Evolutionary conservation across 1,284 basidiomycete species (phyloP).

Genomic region (Tilletia indica): DNA sequence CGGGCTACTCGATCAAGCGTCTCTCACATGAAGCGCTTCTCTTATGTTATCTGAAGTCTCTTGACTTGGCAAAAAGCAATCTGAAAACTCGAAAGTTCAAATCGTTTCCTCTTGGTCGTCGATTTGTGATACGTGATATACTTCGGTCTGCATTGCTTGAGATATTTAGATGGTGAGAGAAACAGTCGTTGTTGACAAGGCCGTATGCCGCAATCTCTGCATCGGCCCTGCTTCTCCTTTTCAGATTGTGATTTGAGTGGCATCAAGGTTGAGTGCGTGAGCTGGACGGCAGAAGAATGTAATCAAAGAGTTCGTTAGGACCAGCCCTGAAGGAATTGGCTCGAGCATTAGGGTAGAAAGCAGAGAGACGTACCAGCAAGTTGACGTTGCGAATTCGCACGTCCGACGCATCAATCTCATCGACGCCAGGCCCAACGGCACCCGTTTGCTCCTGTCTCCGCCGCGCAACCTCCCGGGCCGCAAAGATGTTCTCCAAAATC

Average conservation of each 20-base stretch:
- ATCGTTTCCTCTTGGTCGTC: too few species aligned
- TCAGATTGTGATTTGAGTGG: constrained; percentile 52
- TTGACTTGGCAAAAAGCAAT: too few species aligned
- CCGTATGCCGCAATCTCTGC: too few species aligned
- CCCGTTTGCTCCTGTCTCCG: neutral
- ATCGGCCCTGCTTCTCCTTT: too few species aligned
- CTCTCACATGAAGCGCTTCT: too few species aligned
- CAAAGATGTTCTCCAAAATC: constrained; percentile 79
- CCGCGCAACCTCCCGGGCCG: constrained; percentile 61
- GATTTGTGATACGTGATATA: too few species aligned
- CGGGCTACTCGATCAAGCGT: too few species aligned
- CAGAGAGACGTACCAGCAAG: constrained; percentile 53
- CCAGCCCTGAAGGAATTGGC: neutral
- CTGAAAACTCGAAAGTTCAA: too few species aligned
- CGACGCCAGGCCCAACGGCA: neutral
- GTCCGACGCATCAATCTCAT: constrained; percentile 27
- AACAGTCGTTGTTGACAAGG: too few species aligned
- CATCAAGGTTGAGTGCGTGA: constrained; percentile 54
- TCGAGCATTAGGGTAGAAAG: constrained; percentile 42
- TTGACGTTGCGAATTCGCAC: constrained; percentile 52
- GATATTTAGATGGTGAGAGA: too few species aligned
- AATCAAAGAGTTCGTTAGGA: neutral
- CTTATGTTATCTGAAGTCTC: too few species aligned
- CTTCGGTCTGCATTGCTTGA: too few species aligned
- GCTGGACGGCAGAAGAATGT: constrained; percentile 10